These are phyloP conservation scores for Microsporum audouinii DNA, from an alignment of 2,329 filamentous ascomycete genomes.

Conservation along the genomic window DNA sequence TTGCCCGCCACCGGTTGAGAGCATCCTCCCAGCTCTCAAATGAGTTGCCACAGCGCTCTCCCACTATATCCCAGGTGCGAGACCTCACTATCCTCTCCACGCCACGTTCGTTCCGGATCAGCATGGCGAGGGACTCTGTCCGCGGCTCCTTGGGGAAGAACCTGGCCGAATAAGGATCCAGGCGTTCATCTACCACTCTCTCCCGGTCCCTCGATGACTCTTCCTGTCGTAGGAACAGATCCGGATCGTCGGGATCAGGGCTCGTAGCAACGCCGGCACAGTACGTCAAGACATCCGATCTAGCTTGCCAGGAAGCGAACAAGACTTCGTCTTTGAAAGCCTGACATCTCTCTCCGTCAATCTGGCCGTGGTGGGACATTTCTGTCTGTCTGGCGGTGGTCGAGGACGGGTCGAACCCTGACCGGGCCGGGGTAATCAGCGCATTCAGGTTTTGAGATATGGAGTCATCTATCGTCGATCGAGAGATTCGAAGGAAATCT, in stretches of 20 bases:
- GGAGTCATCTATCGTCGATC: constrained; percentile 77
- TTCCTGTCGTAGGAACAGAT: constrained; percentile 55
- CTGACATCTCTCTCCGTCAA: constrained; percentile 54
- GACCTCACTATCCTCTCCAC: constrained; percentile 66
- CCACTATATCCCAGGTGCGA: constrained; percentile 69
- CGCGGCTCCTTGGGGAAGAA: constrained; percentile 64
- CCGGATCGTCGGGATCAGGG: constrained; percentile 77
- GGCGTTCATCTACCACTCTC: constrained; percentile 67
- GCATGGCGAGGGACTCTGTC: constrained; percentile 65
- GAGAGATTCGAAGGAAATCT: constrained; percentile 87
- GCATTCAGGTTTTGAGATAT: constrained; percentile 91
- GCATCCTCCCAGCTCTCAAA: constrained; percentile 54
- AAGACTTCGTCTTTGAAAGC: constrained; percentile 65
- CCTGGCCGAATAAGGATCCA: constrained; percentile 81
- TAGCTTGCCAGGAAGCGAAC: constrained; percentile 77
- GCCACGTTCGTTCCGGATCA: constrained; percentile 57
- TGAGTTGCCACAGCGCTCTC: constrained; percentile 58
- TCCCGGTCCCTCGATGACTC: constrained; percentile 61
- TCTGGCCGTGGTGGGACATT: constrained; percentile 39
- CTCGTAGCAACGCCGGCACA: constrained; percentile 79
- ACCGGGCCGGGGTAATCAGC: constrained; percentile 59
- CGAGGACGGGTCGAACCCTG: constrained; percentile 66
- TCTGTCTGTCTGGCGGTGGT: constrained; percentile 53
- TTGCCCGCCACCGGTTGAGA: constrained; percentile 50
- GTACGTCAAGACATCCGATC: constrained; percentile 76